A percentile compares a stretch with the other conserved stretches of the same genome.
Evolutionary conservation across 768 basidiomycete species (phyloP).

Genomic region (Hygrocybe coccinea): DNA sequence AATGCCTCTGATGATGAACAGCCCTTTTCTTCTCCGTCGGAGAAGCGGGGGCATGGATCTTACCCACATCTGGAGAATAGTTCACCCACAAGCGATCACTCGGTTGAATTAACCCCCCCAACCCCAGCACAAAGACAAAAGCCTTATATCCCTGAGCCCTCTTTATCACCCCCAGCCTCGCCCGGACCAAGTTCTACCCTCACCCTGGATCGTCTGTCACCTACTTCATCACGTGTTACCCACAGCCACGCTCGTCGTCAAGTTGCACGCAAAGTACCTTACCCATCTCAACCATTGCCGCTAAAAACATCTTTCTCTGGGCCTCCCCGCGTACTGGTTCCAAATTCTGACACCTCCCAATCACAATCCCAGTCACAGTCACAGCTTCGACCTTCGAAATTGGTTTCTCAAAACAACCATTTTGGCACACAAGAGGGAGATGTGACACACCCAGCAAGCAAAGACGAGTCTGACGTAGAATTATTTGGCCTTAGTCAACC

Average conservation of each 20-base stretch:
- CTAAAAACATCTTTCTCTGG: slow-evolving; percentile 27
- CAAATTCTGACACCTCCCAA: slow-evolving; percentile 52
- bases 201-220: neutral
- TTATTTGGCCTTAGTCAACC: neutral
- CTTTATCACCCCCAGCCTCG: neutral
- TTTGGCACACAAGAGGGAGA: neutral
- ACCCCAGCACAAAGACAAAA: slow-evolving; percentile 32
- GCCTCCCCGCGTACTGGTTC: slow-evolving; percentile 44
- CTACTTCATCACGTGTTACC: neutral
- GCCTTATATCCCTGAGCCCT: neutral
- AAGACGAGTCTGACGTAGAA: neutral
- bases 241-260: slow-evolving; percentile 17
- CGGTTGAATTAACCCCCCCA: slow-evolving; percentile 19
- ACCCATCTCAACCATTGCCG: slow-evolving; percentile 36
- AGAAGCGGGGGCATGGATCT: neutral
- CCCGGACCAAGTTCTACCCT: neutral
- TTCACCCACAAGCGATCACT: neutral
- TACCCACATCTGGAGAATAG: neutral
- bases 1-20: neutral
- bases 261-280: slow-evolving; percentile 44
- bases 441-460: no score
- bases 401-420: neutral
- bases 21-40: slow-evolving; percentile 2
- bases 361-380: slow-evolving; percentile 32
- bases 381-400: slow-evolving; percentile 26